phyloP scores from a whole-genome alignment of 2,329 filamentous ascomycete genomes.

The Fusarium ambrosium region DNA sequence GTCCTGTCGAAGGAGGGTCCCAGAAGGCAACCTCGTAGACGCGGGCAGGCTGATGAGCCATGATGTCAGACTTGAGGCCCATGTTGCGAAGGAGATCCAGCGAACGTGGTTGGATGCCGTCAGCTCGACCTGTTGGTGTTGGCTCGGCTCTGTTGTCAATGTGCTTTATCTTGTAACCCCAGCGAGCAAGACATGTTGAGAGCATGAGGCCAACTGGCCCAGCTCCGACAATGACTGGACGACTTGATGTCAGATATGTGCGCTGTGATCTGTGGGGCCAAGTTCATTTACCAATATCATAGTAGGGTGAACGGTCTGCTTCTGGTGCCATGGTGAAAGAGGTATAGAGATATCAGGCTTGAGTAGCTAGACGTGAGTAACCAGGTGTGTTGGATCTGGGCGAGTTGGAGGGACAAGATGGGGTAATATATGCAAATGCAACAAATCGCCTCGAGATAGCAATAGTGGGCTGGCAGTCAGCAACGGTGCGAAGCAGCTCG shows the following conservation, averaged over 20 bases:
- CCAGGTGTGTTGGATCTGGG: constrained; percentile 16
- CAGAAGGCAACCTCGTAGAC: constrained; percentile 85
- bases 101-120: constrained; percentile 92
- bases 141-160: constrained; percentile 92
- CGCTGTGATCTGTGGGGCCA: neutral
- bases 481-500: constrained; percentile 21
- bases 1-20: constrained; percentile 70
- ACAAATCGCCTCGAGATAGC: constrained; percentile 26
- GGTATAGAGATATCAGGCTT: constrained; percentile 1
- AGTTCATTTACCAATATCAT: constrained; percentile 59
- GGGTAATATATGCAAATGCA: constrained; percentile 38
- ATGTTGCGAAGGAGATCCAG: constrained; percentile 90
- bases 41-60: constrained; percentile 88
- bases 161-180: constrained; percentile 96
- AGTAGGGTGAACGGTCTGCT: constrained; percentile 48
- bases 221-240: constrained; percentile 84
- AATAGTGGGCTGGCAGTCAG: constrained; percentile 23
- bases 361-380: constrained; percentile 10
- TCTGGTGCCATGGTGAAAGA: constrained; percentile 34
- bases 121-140: constrained; percentile 86
- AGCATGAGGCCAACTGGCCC: constrained; percentile 90
- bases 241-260: constrained; percentile 39
- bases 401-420: constrained; percentile 3
- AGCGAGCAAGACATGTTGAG: constrained; percentile 88
- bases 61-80: constrained; percentile 88